Conservation (phyloP, 495 filamentous ascomycete species). For the Penicillium tannophilum region DNA sequence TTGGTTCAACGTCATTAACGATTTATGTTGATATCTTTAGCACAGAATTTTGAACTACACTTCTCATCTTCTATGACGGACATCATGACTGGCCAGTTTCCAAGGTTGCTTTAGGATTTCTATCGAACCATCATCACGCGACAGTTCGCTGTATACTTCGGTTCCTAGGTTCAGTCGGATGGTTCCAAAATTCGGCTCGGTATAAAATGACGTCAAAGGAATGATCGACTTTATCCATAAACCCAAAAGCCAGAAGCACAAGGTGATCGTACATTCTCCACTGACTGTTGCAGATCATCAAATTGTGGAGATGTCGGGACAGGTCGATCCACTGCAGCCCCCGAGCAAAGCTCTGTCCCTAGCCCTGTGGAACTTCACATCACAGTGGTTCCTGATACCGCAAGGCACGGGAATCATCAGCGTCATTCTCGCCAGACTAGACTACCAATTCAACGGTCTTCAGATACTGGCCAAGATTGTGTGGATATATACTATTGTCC, state of each 20-base stretch:
- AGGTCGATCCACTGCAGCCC: background rate
- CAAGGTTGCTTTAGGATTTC: too few species aligned
- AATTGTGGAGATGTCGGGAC: background rate
- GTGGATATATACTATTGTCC: slow-evolving; percentile 36
- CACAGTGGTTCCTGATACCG: slow-evolving; percentile 36
- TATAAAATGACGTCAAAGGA: background rate
- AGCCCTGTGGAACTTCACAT: slow-evolving; percentile 33
- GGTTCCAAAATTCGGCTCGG: background rate
- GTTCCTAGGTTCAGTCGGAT: too few species aligned
- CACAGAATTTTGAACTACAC: background rate
- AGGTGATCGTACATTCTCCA: background rate
- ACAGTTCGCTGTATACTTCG: background rate
- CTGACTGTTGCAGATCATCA: background rate
- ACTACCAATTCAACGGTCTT: slow-evolving; percentile 37
- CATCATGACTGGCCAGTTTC: too few species aligned
- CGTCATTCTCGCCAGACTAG: slow-evolving; percentile 30
- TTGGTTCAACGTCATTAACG: background rate
- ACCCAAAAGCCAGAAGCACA: background rate
- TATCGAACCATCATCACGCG: background rate
- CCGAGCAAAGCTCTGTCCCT: slow-evolving; percentile 18
- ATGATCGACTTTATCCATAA: background rate
- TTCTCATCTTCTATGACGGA: background rate
- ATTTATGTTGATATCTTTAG: background rate
- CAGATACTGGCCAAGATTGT: slow-evolving; percentile 31
- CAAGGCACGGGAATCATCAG: slow-evolving; percentile 35